Evolutionary conservation across 73 alveolate species (phyloP).

Genomic region (Stentor coeruleus): DNA sequence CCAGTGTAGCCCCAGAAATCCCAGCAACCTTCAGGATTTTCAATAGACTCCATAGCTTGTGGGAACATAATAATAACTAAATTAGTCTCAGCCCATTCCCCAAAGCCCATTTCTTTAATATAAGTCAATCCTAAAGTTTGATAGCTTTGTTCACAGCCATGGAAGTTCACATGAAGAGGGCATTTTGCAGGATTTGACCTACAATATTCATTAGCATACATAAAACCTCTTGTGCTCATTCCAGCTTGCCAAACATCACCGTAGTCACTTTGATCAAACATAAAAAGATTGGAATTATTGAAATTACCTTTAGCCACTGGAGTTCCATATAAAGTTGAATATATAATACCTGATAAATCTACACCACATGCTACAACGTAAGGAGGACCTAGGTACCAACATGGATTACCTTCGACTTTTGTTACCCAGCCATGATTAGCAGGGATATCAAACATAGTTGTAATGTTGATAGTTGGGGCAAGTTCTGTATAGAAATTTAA

Average conservation of each 20-base stretch:
- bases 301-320: neutral
- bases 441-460: conserved; percentile 16
- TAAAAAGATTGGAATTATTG: neutral
- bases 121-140: conserved; percentile 28
- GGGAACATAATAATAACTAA: conserved; percentile 43
- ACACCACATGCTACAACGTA: conserved; percentile 23
- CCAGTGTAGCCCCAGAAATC: conserved; percentile 66
- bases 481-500: conserved; percentile 1
- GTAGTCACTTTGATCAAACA: conserved; percentile 8
- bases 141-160: conserved; percentile 43
- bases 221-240: conserved; percentile 1
- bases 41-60: conserved; percentile 20
- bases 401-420: conserved; percentile 26
- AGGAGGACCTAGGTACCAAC: conserved; percentile 30
- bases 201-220: neutral
- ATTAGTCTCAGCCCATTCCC: conserved; percentile 48
- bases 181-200: conserved; percentile 24
- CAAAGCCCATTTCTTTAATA: conserved; percentile 36
- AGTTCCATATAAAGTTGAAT: conserved; percentile 4
- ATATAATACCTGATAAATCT: conserved; percentile 15
- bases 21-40: conserved; percentile 60
- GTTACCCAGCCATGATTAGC: conserved; percentile 38
- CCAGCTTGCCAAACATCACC: neutral
- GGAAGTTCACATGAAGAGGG: conserved; percentile 43
- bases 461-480: neutral